phyloP scores from a whole-genome alignment of 148 eudicot species.

The Hydrangea macrophylla region DNA sequence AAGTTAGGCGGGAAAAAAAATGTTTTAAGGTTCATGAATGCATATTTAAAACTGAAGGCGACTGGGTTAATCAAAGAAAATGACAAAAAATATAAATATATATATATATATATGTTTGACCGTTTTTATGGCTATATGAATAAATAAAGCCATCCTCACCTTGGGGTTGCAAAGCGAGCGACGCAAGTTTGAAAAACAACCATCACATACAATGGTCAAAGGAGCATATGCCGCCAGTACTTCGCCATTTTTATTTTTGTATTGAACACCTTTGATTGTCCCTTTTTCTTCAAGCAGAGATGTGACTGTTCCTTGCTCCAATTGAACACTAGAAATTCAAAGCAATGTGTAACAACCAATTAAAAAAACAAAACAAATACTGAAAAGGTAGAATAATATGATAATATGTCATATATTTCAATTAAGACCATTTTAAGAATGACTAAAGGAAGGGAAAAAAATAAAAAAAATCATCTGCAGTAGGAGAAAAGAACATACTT shows the following conservation, averaged over 20 bases:
- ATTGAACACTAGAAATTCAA: slow-evolving; percentile 39
- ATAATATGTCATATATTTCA: not conserved
- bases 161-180: slow-evolving; percentile 21
- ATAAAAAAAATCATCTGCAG: not conserved
- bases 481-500: slow-evolving; percentile 16
- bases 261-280: slow-evolving; percentile 16
- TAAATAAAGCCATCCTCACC: slow-evolving; percentile 19
- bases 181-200: slow-evolving; percentile 64
- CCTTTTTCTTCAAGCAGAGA: slow-evolving; percentile 20
- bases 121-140: not conserved
- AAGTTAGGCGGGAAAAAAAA: not conserved
- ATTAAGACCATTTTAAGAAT: not conserved
- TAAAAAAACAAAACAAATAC: not conserved
- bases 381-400: not conserved
- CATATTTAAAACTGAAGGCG: not conserved
- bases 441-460: not conserved
- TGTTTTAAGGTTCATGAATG: too few species aligned
- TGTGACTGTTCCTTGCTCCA: slow-evolving; percentile 52
- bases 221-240: slow-evolving; percentile 20
- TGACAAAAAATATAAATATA: not conserved
- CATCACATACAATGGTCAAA: slow-evolving; percentile 23
- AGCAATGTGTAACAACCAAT: slow-evolving; percentile 3
- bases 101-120: not conserved
- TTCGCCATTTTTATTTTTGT: slow-evolving; percentile 17
- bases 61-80: not conserved